phyloP scores from a whole-genome alignment of 2,329 filamentous ascomycete genomes.

The Davidsoniella virescens region DNA sequence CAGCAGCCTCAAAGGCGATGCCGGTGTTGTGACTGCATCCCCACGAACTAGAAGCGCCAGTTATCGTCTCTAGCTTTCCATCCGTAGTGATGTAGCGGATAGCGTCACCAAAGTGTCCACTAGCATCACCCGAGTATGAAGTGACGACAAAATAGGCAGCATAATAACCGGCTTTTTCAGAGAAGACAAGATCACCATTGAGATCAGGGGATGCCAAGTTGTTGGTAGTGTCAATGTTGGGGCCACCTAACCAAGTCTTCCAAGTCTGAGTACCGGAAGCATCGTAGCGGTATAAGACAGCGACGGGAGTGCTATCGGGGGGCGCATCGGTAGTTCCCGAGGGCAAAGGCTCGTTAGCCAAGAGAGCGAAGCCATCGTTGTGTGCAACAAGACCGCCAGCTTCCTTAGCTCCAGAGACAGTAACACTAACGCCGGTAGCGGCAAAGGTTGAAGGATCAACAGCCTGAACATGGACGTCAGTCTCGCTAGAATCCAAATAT shows the following conservation, averaged over 20 bases:
- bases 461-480: conserved; percentile 39
- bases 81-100: conserved; percentile 29
- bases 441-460: conserved; percentile 38
- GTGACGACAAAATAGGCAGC: conserved; percentile 48
- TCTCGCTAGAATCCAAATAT: conserved; percentile 40
- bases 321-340: conserved; percentile 30
- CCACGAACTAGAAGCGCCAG: conserved; percentile 37
- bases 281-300: conserved; percentile 40
- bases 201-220: conserved; percentile 39
- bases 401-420: conserved; percentile 38
- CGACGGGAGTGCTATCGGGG: conserved; percentile 24
- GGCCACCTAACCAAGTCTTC: conserved; percentile 43
- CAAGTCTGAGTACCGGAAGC: conserved; percentile 37
- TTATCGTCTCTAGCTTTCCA: conserved; percentile 34
- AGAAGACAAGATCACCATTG: conserved; percentile 47
- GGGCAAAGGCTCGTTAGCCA: conserved; percentile 40
- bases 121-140: conserved; percentile 34
- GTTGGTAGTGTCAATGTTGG: conserved; percentile 29
- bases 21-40: conserved; percentile 50
- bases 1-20: conserved; percentile 44
- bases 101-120: conserved; percentile 41
- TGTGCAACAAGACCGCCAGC: conserved; percentile 45
- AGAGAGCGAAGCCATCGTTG: conserved; percentile 46
- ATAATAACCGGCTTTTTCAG: conserved; percentile 36
- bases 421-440: conserved; percentile 34